Conservation (phyloP, 352 stramenopile species). For the Phytophthora nicotianae region DNA sequence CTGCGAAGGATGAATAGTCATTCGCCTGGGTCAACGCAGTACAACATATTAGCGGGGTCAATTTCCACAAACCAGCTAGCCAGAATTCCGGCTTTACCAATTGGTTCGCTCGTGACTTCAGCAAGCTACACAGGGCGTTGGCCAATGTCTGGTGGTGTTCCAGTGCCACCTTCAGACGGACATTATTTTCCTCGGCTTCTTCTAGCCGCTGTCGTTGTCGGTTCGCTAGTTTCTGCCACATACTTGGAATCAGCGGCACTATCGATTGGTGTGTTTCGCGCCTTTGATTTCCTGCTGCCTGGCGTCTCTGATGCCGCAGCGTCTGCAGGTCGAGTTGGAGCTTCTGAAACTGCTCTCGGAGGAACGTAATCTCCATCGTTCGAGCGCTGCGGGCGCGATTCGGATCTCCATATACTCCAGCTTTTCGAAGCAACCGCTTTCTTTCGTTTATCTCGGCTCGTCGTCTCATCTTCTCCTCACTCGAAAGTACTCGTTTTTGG, state of each 20-base stretch:
- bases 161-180: slow-evolving; percentile 43
- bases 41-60: slow-evolving; percentile 1
- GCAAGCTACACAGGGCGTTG: slow-evolving; percentile 3
- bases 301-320: neutral
- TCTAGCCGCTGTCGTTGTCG: slow-evolving; percentile 35
- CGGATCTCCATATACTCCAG: slow-evolving; percentile 23
- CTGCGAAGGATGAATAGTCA: slow-evolving; percentile 22
- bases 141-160: slow-evolving; percentile 31
- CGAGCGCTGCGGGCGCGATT: slow-evolving; percentile 31
- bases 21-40: slow-evolving; percentile 7
- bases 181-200: slow-evolving; percentile 43
- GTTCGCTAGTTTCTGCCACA: slow-evolving; percentile 26
- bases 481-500: neutral
- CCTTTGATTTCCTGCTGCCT: neutral
- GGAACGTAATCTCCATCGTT: slow-evolving; percentile 33
- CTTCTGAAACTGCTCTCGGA: slow-evolving; percentile 40
- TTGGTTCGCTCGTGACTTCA: slow-evolving; percentile 14
- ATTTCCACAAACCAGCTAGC: neutral
- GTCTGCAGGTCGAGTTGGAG: slow-evolving; percentile 32
- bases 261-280: slow-evolving; percentile 7
- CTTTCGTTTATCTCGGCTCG: slow-evolving; percentile 11
- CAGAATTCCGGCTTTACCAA: slow-evolving; percentile 3
- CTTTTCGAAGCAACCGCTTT: slow-evolving; percentile 10
- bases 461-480: neutral
- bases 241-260: slow-evolving; percentile 3